Percentiles rank a stretch among this genome's conserved stretches.
Conservation (phyloP, 805 yeast species). For the Wickerhamomyces ciferrii region DNA sequence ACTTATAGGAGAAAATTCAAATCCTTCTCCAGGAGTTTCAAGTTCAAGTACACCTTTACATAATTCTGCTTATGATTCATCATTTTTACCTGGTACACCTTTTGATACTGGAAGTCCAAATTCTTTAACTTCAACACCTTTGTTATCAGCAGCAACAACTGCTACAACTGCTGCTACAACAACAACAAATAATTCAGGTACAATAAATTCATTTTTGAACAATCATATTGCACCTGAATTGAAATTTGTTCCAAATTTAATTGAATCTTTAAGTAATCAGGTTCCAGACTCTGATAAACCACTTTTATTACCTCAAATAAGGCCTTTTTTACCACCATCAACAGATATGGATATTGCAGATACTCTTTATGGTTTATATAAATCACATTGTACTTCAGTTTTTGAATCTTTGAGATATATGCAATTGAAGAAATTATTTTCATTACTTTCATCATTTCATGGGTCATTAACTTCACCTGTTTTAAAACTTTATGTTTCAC, state of each 20-base stretch:
- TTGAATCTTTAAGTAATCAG: conserved; percentile 12
- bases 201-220: conserved; percentile 11
- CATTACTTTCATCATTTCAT: conserved; percentile 47
- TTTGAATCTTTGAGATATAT: conserved; percentile 64
- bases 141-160: conserved; percentile 1
- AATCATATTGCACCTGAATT: conserved; percentile 11
- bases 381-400: conserved; percentile 55
- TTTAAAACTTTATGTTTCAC: conserved; percentile 47
- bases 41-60: conserved; percentile 21
- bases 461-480: conserved; percentile 58
- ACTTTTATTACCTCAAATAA: conserved; percentile 32
- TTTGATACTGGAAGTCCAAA: conserved; percentile 22
- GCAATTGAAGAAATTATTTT: conserved; percentile 57
- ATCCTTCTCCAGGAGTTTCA: conserved; percentile 18
- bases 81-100: conserved; percentile 23
- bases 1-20: conserved; percentile 28
- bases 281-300: conserved; percentile 14
- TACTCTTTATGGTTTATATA: conserved; percentile 57
- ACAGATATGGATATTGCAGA: conserved; percentile 37
- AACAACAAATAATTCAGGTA: background rate
- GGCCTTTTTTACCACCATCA: conserved; percentile 13
- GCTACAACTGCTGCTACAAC: conserved; percentile 4
- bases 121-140: conserved; percentile 21
- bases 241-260: conserved; percentile 17
- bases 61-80: conserved; percentile 14